These are phyloP conservation scores for Lactarius deliciosus DNA, from an alignment of 768 basidiomycete genomes.

Conservation along the genomic window DNA sequence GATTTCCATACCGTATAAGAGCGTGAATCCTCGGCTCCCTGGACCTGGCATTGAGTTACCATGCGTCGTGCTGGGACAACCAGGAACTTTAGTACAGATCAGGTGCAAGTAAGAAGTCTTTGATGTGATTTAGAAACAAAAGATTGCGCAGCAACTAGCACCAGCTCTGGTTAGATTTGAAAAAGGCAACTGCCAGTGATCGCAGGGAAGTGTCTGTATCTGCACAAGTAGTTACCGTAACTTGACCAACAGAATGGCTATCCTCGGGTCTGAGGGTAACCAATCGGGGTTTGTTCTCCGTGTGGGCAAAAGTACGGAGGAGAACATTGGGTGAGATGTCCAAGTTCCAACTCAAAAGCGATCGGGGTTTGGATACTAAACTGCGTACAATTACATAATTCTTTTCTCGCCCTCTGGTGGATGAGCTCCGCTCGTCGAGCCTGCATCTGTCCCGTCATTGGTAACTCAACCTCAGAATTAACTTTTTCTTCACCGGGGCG, in stretches of 20 bases:
- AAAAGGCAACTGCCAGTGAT: background rate
- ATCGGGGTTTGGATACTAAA: no score
- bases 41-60: background rate
- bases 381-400: no score
- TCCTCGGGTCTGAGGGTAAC: background rate
- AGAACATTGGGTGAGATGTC: no score
- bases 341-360: no score
- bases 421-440: no score
- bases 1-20: background rate
- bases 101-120: background rate
- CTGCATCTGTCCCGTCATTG: background rate
- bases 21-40: background rate
- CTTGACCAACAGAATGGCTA: background rate
- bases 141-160: no score
- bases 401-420: no score
- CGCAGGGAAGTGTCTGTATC: background rate
- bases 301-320: background rate
- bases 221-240: background rate
- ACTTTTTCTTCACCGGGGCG: background rate
- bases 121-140: no score
- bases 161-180: background rate
- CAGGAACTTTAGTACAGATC: background rate
- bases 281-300: background rate
- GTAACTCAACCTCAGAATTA: background rate
- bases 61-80: background rate